Conservation (phyloP, 495 filamentous ascomycete genomes). For the Penicillium soppii region DNA sequence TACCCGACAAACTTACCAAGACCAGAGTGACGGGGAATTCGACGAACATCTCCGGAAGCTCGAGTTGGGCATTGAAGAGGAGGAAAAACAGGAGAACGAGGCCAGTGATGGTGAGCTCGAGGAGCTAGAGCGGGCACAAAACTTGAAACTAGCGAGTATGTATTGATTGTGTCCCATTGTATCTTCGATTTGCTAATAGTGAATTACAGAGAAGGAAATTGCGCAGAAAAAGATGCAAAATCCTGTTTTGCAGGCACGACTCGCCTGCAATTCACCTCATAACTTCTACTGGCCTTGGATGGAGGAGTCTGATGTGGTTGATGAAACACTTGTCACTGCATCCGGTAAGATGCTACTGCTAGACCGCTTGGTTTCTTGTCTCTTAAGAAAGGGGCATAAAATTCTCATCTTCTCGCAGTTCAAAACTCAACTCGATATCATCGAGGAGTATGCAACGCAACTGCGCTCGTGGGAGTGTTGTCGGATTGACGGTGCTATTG, state of each 20-base stretch:
- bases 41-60: slow-evolving; percentile 66
- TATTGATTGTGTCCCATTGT: slow-evolving; percentile 6
- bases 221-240: slow-evolving; percentile 93
- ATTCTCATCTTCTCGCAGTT: slow-evolving; percentile 97
- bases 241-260: slow-evolving; percentile 86
- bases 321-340: slow-evolving; percentile 77
- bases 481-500: slow-evolving; percentile 88
- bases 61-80: slow-evolving; percentile 50
- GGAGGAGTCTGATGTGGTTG: slow-evolving; percentile 50
- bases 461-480: slow-evolving; percentile 77
- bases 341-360: slow-evolving; percentile 96
- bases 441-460: slow-evolving; percentile 76
- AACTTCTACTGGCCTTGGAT: slow-evolving; percentile 95
- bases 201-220: slow-evolving; percentile 68
- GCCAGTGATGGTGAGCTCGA: slow-evolving; percentile 52
- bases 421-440: slow-evolving; percentile 86
- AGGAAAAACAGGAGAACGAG: slow-evolving; percentile 55
- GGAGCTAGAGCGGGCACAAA: slow-evolving; percentile 67
- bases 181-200: slow-evolving; percentile 9
- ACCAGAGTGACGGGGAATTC: slow-evolving; percentile 74
- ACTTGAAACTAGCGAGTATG: slow-evolving; percentile 75
- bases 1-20: slow-evolving; percentile 62
- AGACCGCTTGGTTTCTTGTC: slow-evolving; percentile 75
- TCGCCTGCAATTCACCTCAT: slow-evolving; percentile 90
- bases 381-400: slow-evolving; percentile 79